Percentiles rank a stretch among this genome's conserved stretches.
phyloP scores from a whole-genome alignment of 1,139 yeast genomes.

The Pichia sp. region DNA sequence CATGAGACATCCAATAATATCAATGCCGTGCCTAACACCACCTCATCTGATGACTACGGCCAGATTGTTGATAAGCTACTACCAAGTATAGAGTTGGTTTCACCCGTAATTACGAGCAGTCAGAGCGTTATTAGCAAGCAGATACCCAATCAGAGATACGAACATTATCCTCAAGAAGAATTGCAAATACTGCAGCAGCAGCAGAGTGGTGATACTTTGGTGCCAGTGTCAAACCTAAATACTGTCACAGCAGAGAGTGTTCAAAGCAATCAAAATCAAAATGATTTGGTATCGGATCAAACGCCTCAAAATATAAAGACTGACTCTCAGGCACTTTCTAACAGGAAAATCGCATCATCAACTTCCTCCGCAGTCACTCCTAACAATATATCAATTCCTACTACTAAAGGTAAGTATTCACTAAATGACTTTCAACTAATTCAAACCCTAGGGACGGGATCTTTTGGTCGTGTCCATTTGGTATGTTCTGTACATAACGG shows the following conservation, averaged over 20 bases:
- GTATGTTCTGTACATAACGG: conserved; percentile 59
- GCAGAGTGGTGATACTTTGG: not conserved
- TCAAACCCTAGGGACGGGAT: conserved; percentile 59
- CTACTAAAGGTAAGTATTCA: conserved; percentile 53
- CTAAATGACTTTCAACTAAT: conserved; percentile 50
- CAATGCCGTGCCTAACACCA: no score
- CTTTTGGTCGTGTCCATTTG: conserved; percentile 60
- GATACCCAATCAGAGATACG: not conserved
- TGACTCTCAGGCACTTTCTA: not conserved
- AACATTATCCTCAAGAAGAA: not conserved
- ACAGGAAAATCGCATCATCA: not conserved
- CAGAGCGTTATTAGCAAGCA: not conserved
- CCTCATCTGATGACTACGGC: not conserved
- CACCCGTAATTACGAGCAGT: not conserved
- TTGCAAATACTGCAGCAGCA: not conserved
- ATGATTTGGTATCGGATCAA: not conserved
- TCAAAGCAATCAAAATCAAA: not conserved
- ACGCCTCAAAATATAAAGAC: not conserved
- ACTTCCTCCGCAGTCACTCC: no score
- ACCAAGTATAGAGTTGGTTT: no score
- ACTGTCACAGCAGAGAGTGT: not conserved
- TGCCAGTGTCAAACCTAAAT: no score
- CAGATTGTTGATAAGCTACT: not conserved
- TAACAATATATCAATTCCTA: not conserved
- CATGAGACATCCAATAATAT: no score